A percentile compares a stretch with the other conserved stretches of the same genome.
Conservation (phyloP, 106 monocot species). For the Allium fistulosum region DNA sequence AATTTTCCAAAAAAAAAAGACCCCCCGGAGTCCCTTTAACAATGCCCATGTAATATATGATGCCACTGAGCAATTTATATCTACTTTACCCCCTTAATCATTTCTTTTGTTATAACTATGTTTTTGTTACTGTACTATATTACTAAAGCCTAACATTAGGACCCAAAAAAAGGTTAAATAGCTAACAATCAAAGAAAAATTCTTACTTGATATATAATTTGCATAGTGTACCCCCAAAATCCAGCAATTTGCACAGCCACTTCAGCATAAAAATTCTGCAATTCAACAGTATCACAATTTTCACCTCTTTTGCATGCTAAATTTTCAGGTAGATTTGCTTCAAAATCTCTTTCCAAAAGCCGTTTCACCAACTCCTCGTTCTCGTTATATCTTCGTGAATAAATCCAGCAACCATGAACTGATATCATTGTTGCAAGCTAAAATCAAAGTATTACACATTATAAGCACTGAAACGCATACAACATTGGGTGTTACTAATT, state of each 20-base stretch:
- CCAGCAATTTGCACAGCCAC: constrained; percentile 5
- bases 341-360: constrained; percentile 9
- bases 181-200: neutral
- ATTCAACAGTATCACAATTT: neutral
- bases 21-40: too few species aligned
- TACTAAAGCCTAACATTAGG: too few species aligned
- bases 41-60: too few species aligned
- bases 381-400: constrained; percentile 1
- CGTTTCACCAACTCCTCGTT: constrained; percentile 6
- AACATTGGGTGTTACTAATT: neutral
- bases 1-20: too few species aligned
- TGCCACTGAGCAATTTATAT: too few species aligned
- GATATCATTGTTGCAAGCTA: constrained; percentile 10
- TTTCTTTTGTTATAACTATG: too few species aligned
- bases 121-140: too few species aligned
- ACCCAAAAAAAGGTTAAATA: neutral
- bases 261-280: constrained; percentile 4
- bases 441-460: neutral
- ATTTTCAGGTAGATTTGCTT: constrained; percentile 3
- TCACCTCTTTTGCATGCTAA: neutral
- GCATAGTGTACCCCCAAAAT: constrained; percentile 9
- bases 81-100: too few species aligned
- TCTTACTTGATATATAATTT: constrained; percentile 8
- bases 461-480: neutral
- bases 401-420: constrained; percentile 7